A percentile compares a stretch with the other conserved stretches of the same genome.
Evolutionary conservation across 2,329 filamentous ascomycete species (phyloP).

Genomic region (Magnaporthiopsis incrustans): DNA sequence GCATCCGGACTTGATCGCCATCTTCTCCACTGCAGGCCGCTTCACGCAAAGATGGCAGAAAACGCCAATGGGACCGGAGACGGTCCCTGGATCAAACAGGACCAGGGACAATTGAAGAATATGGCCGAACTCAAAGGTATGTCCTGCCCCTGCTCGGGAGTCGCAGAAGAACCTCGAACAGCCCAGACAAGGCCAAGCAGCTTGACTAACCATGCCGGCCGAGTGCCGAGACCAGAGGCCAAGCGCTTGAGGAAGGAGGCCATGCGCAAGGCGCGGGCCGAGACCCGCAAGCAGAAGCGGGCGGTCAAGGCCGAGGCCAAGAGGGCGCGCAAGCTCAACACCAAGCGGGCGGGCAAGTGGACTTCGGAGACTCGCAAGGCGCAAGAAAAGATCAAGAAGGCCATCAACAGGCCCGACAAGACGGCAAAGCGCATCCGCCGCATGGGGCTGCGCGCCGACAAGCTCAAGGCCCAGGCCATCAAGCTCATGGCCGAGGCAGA

Average conservation of each 20-base stretch:
- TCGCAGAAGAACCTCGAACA: too few relatives aligned
- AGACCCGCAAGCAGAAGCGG: slow-evolving; percentile 28
- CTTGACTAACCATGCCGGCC: background rate
- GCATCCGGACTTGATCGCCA: background rate
- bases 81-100: slow-evolving; percentile 4
- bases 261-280: slow-evolving; percentile 18
- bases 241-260: slow-evolving; percentile 20
- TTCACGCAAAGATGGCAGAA: background rate
- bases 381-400: slow-evolving; percentile 23
- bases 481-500: slow-evolving; percentile 32
- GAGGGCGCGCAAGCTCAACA: slow-evolving; percentile 27
- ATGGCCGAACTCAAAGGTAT: slow-evolving; percentile 10
- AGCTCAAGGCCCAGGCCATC: slow-evolving; percentile 30
- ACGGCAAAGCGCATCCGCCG: slow-evolving; percentile 30
- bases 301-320: slow-evolving; percentile 28
- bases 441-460: slow-evolving; percentile 29
- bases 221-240: slow-evolving; percentile 17
- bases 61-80: background rate
- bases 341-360: slow-evolving; percentile 24
- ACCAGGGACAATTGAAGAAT: slow-evolving; percentile 6
- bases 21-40: too few relatives aligned
- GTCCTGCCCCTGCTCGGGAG: background rate
- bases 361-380: slow-evolving; percentile 22
- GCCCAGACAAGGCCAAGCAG: background rate
- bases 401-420: slow-evolving; percentile 19